These are phyloP conservation scores for Ophiocordyceps unilateralis DNA, from an alignment of 2,329 filamentous ascomycete genomes.

Conservation along the genomic window DNA sequence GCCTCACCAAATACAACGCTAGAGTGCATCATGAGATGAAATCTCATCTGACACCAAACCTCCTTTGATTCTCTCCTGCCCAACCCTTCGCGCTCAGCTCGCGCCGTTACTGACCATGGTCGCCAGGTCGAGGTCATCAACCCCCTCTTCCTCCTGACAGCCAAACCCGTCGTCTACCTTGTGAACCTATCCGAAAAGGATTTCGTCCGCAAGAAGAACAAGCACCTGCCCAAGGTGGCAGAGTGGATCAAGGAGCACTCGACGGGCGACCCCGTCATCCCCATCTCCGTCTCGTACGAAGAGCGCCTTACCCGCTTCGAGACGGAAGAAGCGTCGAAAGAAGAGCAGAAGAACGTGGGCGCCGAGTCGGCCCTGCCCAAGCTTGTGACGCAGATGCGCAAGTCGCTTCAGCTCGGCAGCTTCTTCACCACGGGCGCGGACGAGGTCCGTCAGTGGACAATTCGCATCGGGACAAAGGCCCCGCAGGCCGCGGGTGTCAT, in stretches of 20 bases:
- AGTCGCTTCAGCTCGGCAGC: constrained; percentile 72
- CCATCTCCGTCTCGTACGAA: constrained; percentile 83
- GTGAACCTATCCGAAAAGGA: constrained; percentile 96
- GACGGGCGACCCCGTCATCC: constrained; percentile 74
- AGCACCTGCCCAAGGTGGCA: constrained; percentile 83
- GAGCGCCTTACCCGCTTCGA: constrained; percentile 73
- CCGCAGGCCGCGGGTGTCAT: constrained; percentile 95
- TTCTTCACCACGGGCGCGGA: constrained; percentile 97
- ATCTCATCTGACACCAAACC: constrained; percentile 44
- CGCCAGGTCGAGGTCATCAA: constrained; percentile 93
- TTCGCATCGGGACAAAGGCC: constrained; percentile 91
- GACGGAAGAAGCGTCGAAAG: constrained; percentile 56
- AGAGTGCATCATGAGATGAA: constrained; percentile 80
- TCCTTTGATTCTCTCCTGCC: background rate
- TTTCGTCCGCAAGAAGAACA: constrained; percentile 98
- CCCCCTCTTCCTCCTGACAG: constrained; percentile 82
- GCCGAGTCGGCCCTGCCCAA: constrained; percentile 84
- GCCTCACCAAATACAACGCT: constrained; percentile 54
- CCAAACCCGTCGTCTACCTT: constrained; percentile 92
- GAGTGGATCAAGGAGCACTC: constrained; percentile 93
- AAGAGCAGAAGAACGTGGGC: constrained; percentile 78
- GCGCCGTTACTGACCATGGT: constrained; percentile 6
- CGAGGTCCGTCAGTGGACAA: constrained; percentile 97
- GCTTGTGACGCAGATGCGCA: constrained; percentile 83
- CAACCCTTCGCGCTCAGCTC: constrained; percentile 1